These are phyloP conservation scores for Trichosporon asahii DNA, from an alignment of 1,284 basidiomycete species.

Conservation along the genomic window DNA sequence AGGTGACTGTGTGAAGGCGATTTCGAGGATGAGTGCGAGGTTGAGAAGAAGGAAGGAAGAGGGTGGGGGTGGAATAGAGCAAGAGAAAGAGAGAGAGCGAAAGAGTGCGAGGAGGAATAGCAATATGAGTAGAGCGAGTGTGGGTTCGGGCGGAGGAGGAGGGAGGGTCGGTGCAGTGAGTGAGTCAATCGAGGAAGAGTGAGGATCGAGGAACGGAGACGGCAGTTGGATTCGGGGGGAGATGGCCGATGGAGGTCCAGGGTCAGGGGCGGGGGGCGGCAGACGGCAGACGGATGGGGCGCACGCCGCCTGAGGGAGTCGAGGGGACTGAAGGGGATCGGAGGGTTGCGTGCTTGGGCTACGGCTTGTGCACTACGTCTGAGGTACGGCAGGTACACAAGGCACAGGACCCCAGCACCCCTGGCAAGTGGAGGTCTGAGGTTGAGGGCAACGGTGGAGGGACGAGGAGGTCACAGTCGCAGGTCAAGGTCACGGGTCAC, in stretches of 20 bases:
- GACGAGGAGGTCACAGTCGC: background rate
- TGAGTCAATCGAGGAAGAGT: background rate
- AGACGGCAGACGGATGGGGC: background rate
- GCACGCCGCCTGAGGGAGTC: background rate
- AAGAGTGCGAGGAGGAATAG: background rate
- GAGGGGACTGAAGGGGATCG: background rate
- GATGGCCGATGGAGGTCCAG: slow-evolving; percentile 5
- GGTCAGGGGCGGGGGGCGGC: slow-evolving; percentile 1
- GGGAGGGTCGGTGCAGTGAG: background rate
- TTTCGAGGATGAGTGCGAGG: background rate
- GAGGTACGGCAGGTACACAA: background rate
- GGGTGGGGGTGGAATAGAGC: background rate
- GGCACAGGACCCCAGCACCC: background rate
- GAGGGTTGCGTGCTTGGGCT: background rate
- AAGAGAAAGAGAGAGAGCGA: background rate
- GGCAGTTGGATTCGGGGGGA: background rate
- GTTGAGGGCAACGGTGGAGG: background rate
- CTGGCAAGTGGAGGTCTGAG: background rate
- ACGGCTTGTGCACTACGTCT: background rate
- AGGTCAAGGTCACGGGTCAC: background rate
- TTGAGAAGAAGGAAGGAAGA: background rate
- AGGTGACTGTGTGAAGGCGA: background rate
- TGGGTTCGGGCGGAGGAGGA: background rate
- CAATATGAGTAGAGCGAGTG: background rate
- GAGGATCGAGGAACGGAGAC: background rate